These are phyloP conservation scores for Mallotus japonicus DNA, from an alignment of 441 rosid species.

Conservation along the genomic window DNA sequence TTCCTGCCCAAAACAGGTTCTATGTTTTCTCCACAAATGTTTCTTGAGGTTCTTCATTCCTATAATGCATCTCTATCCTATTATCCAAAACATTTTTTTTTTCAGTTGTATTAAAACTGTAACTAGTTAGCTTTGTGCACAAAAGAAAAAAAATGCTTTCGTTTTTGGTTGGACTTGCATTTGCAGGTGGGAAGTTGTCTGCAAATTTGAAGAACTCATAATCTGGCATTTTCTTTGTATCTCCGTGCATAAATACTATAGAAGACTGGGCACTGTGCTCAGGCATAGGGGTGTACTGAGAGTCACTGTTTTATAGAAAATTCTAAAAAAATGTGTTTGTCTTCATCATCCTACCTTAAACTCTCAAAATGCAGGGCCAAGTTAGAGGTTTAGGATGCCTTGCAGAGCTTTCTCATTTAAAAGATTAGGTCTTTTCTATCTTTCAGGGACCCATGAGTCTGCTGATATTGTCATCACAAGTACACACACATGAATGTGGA, in stretches of 20 bases:
- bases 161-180: background rate
- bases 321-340: background rate
- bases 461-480: background rate
- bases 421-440: background rate
- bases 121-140: background rate
- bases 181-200: background rate
- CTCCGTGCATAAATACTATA: background rate
- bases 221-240: background rate
- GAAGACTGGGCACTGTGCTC: background rate
- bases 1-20: constrained; percentile 47
- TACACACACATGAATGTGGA: too few species aligned
- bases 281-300: background rate
- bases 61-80: background rate
- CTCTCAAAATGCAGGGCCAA: background rate
- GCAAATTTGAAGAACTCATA: background rate
- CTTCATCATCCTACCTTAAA: background rate
- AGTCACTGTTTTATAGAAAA: background rate
- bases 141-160: background rate
- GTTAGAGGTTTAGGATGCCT: background rate
- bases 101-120: background rate
- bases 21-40: background rate
- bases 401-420: too few species aligned
- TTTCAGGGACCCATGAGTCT: too few species aligned
- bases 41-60: background rate
- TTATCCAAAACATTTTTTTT: background rate